A percentile compares a stretch with the other conserved stretches of the same genome.
Evolutionary conservation across 139 green algal species (phyloP).

Genomic region (Coelastrella sp.): DNA sequence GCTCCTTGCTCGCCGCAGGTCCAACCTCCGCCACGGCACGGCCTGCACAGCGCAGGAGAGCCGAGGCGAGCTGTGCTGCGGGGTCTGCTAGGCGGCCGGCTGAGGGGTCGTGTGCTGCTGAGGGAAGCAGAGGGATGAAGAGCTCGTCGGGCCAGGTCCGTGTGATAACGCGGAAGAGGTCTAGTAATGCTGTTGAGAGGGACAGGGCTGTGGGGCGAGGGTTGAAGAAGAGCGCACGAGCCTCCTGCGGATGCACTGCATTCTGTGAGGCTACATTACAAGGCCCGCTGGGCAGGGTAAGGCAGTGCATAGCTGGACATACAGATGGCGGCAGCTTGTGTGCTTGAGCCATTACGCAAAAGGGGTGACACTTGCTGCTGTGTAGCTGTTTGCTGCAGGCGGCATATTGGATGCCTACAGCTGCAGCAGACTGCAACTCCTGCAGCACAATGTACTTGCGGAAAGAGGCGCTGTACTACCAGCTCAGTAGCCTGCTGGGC

Average conservation of each 20-base stretch:
- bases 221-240: constrained; percentile 36
- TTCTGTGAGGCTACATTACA: background rate
- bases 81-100: constrained; percentile 20
- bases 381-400: no score
- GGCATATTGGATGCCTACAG: no score
- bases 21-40: background rate
- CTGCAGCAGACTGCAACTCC: no score
- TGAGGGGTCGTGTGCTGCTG: background rate
- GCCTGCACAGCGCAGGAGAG: constrained; percentile 29
- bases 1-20: background rate
- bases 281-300: background rate
- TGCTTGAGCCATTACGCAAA: no score
- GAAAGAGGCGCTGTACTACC: no score
- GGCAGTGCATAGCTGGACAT: no score
- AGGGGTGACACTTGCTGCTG: no score
- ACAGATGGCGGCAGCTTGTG: no score
- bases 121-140: background rate
- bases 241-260: constrained; percentile 8
- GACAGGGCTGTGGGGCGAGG: constrained; percentile 7
- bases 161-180: background rate
- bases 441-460: no score
- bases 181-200: constrained; percentile 23
- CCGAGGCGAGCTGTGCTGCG: constrained; percentile 11
- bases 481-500: background rate
- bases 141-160: constrained; percentile 18